Evolutionary conservation across 106 monocot species (phyloP).

Genomic region (Dendrobium catenatum): DNA sequence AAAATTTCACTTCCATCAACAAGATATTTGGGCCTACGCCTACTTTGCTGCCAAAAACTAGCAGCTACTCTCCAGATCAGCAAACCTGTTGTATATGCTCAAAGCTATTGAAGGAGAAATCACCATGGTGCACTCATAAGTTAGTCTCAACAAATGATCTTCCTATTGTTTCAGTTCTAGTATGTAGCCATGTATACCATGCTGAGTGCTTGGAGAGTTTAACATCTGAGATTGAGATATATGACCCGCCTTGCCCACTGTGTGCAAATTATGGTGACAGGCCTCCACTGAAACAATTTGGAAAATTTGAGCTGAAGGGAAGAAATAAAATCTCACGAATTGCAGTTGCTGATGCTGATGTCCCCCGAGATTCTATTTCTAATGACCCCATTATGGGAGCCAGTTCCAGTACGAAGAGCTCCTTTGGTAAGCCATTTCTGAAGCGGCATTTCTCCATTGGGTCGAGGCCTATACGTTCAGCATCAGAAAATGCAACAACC

Average conservation of each 20-base stretch:
- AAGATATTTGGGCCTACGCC: slow-evolving; percentile 25
- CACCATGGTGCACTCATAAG: slow-evolving; percentile 50
- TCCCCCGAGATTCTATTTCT: slow-evolving; percentile 7
- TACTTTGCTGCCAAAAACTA: slow-evolving; percentile 7
- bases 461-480: slow-evolving; percentile 16
- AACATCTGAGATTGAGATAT: slow-evolving; percentile 55
- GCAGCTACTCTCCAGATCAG: slow-evolving; percentile 19
- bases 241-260: slow-evolving; percentile 72
- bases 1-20: slow-evolving; percentile 24
- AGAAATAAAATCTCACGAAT: slow-evolving; percentile 51
- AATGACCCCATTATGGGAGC: slow-evolving; percentile 19
- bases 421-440: slow-evolving; percentile 34
- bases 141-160: slow-evolving; percentile 43
- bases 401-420: slow-evolving; percentile 34
- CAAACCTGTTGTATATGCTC: slow-evolving; percentile 62
- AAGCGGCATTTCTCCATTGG: slow-evolving; percentile 51
- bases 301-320: slow-evolving; percentile 33
- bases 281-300: slow-evolving; percentile 19
- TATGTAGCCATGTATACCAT: slow-evolving; percentile 81
- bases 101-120: slow-evolving; percentile 58
- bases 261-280: slow-evolving; percentile 28
- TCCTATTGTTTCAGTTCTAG: slow-evolving; percentile 59
- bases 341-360: slow-evolving; percentile 43
- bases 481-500: slow-evolving; percentile 20
- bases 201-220: slow-evolving; percentile 84